These are phyloP conservation scores for Lepiota subincarnata DNA, from an alignment of 768 basidiomycete genomes.

Conservation along the genomic window DNA sequence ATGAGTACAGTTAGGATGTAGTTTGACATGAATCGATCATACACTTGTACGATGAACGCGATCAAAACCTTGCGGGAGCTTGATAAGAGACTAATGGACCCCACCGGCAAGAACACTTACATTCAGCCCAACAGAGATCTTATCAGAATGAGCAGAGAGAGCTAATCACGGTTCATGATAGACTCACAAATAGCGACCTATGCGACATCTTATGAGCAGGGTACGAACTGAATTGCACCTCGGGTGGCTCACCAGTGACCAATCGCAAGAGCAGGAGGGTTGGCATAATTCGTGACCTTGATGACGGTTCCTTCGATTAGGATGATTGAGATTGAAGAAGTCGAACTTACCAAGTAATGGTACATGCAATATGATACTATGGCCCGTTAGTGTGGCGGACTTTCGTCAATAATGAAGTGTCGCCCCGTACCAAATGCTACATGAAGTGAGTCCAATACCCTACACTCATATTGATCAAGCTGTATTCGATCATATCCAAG, in stretches of 20 bases:
- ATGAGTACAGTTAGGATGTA: neutral
- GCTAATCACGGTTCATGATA: neutral
- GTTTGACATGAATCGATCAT: neutral
- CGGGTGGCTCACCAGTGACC: slow-evolving; percentile 32
- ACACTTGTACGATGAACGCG: slow-evolving; percentile 30
- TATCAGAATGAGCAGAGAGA: neutral
- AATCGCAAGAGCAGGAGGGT: slow-evolving; percentile 26
- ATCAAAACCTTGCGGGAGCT: slow-evolving; percentile 19
- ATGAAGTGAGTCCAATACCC: slow-evolving; percentile 29
- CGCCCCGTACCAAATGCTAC: slow-evolving; percentile 23
- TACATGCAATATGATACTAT: slow-evolving; percentile 32
- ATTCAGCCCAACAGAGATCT: slow-evolving; percentile 27
- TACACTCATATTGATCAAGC: slow-evolving; percentile 5
- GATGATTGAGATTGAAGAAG: neutral
- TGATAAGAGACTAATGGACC: neutral
- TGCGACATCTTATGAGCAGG: neutral
- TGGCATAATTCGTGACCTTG: slow-evolving; percentile 33
- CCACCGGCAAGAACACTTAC: slow-evolving; percentile 9
- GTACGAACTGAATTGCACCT: neutral
- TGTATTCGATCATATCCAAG: neutral
- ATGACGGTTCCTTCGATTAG: slow-evolving; percentile 6
- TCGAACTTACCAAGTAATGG: slow-evolving; percentile 30
- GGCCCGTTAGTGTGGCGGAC: neutral
- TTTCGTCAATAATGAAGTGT: neutral
- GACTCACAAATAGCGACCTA: slow-evolving; percentile 33